Percentiles rank a stretch among this genome's conserved stretches.
Conservation (phyloP, 805 yeast genomes). For the Ogataea populi-albae region DNA sequence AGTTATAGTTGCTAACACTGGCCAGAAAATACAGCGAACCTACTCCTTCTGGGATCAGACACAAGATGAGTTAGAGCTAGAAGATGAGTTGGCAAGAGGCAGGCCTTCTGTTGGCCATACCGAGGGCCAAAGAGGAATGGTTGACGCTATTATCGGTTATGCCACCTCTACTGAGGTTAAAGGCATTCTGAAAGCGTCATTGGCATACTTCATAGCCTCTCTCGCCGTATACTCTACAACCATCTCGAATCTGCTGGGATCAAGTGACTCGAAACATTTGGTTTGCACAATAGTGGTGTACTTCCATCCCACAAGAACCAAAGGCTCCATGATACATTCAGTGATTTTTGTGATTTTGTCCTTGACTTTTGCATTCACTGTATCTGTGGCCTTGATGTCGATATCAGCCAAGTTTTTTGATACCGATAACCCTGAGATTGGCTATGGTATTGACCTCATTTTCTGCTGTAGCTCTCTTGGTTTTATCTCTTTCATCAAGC, state of each 20-base stretch:
- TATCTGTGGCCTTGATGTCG: conserved; percentile 51
- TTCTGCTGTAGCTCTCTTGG: conserved; percentile 59
- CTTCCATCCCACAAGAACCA: conserved; percentile 77
- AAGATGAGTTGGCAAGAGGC: conserved; percentile 8
- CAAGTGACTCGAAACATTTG: conserved; percentile 72
- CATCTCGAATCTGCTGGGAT: conserved; percentile 52
- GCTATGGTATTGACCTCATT: conserved; percentile 52
- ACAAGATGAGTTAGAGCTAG: conserved; percentile 20
- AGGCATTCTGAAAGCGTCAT: conserved; percentile 57
- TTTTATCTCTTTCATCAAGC: conserved; percentile 65
- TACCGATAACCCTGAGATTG: conserved; percentile 39
- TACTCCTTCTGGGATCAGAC: conserved; percentile 31
- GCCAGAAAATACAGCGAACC: conserved; percentile 32
- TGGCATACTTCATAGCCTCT: conserved; percentile 75
- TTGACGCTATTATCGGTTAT: background rate
- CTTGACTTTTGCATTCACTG: conserved; percentile 49
- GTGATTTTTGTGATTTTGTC: conserved; percentile 57
- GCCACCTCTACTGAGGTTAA: conserved; percentile 8
- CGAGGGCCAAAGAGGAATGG: conserved; percentile 13
- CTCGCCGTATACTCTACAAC: conserved; percentile 61
- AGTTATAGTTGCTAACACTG: conserved; percentile 45
- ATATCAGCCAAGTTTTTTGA: conserved; percentile 44
- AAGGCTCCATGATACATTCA: conserved; percentile 79
- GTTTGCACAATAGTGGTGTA: conserved; percentile 82
- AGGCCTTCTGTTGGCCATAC: conserved; percentile 9